Evolutionary conservation across 2,329 filamentous ascomycete species (phyloP).

Genomic region (Zasmidium citrigriseum): DNA sequence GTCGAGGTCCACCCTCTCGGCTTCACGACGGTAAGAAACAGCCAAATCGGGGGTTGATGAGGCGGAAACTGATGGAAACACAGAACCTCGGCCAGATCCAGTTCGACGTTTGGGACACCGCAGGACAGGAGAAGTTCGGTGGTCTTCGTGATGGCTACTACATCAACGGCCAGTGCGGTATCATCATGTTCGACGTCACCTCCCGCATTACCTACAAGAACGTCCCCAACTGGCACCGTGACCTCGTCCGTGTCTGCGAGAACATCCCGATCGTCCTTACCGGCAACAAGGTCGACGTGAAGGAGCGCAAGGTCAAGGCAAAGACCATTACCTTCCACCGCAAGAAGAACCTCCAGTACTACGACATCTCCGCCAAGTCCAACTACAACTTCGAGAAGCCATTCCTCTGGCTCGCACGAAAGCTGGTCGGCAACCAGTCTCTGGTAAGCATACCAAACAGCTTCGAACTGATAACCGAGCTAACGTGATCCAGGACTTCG

Average conservation of each 20-base stretch:
- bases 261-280: constrained; percentile 97
- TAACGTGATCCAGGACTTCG: constrained; percentile 73
- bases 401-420: constrained; percentile 98
- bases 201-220: constrained; percentile 99
- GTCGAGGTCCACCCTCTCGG: constrained; percentile 98
- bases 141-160: constrained; percentile 99
- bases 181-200: constrained; percentile 99
- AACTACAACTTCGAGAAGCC: constrained; percentile 99
- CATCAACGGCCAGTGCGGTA: constrained; percentile 99
- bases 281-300: constrained; percentile 99
- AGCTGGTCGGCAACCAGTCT: constrained; percentile 90
- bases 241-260: constrained; percentile 98
- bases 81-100: constrained; percentile 92
- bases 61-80: constrained; percentile 20
- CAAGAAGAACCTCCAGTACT: constrained; percentile 99
- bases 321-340: constrained; percentile 99
- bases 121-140: constrained; percentile 99
- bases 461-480: constrained; percentile 7
- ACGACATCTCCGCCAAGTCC: constrained; percentile 99
- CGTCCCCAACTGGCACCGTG: constrained; percentile 99
- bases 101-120: constrained; percentile 99
- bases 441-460: constrained; percentile 61
- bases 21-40: constrained; percentile 84
- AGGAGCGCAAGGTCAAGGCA: constrained; percentile 99
- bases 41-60: constrained; percentile 17